Conservation (phyloP, 306 rosid genomes). For the Dalbergia cochinchinensis region DNA sequence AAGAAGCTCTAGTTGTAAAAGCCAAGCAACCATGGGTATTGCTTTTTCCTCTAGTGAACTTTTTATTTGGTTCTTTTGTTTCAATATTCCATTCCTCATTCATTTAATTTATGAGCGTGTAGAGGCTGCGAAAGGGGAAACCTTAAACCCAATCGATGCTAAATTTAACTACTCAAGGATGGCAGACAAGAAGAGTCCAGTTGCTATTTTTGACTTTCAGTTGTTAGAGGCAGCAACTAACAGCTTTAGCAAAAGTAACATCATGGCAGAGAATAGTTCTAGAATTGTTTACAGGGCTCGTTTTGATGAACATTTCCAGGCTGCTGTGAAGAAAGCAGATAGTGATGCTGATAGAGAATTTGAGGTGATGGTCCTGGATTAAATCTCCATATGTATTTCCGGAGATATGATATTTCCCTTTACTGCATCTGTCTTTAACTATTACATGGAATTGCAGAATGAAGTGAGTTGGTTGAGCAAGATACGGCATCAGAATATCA, state of each 20-base stretch:
- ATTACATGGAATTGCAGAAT: conserved; percentile 66
- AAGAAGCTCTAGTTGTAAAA: conserved; percentile 49
- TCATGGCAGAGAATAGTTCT: conserved; percentile 69
- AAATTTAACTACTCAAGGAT: conserved; percentile 66
- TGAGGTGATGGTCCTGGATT: conserved; percentile 56
- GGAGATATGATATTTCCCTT: conserved; percentile 22
- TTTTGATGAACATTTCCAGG: conserved; percentile 72
- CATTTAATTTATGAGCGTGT: conserved; percentile 40
- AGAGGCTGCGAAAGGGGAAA: conserved; percentile 66
- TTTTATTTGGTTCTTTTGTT: conserved; percentile 5
- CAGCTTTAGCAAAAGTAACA: conserved; percentile 67
- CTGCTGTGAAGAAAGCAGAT: conserved; percentile 80
- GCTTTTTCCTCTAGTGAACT: conserved; percentile 27
- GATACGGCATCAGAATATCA: conserved; percentile 82
- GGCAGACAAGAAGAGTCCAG: conserved; percentile 69
- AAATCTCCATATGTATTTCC: conserved; percentile 29
- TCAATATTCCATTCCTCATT: conserved; percentile 34
- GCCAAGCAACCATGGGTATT: conserved; percentile 63
- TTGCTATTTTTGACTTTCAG: conserved; percentile 74
- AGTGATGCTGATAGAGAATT: conserved; percentile 76
- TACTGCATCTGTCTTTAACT: conserved; percentile 41
- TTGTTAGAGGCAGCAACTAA: conserved; percentile 81
- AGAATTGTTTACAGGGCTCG: conserved; percentile 69
- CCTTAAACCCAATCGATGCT: conserved; percentile 56
- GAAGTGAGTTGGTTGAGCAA: conserved; percentile 88